These are phyloP conservation scores for Persicaria maculosa DNA, from an alignment of 148 eudicot species.

Conservation along the genomic window DNA sequence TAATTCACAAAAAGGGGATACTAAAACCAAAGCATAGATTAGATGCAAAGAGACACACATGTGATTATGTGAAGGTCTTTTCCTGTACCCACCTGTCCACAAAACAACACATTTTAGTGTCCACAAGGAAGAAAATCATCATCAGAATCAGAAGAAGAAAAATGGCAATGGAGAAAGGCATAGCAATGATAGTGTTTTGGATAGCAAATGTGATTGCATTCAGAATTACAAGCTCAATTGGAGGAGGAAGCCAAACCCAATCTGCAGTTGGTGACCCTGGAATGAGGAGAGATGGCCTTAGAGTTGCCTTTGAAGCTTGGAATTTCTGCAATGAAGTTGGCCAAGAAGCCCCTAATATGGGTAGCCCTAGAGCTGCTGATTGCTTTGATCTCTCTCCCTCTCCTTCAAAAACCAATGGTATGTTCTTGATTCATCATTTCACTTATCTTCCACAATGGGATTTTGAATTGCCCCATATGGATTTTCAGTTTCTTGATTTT, in stretches of 20 bases:
- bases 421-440: neutral
- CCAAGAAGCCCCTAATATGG: constrained; percentile 59
- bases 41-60: constrained; percentile 2
- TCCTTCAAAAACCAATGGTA: neutral
- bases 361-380: constrained; percentile 89
- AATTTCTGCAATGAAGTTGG: constrained; percentile 92
- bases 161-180: neutral
- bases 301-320: constrained; percentile 84
- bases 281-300: constrained; percentile 54
- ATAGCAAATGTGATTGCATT: constrained; percentile 13
- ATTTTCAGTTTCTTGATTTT: too few species aligned
- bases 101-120: constrained; percentile 1
- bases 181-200: constrained; percentile 8
- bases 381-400: constrained; percentile 48
- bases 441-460: too few species aligned
- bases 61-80: neutral
- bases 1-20: neutral
- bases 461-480: too few species aligned
- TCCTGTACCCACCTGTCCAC: neutral
- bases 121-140: neutral
- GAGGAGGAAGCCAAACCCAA: constrained; percentile 8
- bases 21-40: neutral
- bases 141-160: neutral
- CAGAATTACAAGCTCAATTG: constrained; percentile 7
- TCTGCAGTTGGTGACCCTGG: constrained; percentile 77